phyloP scores from a whole-genome alignment of 1,284 basidiomycete genomes.

The Naganishia liquefaciens region DNA sequence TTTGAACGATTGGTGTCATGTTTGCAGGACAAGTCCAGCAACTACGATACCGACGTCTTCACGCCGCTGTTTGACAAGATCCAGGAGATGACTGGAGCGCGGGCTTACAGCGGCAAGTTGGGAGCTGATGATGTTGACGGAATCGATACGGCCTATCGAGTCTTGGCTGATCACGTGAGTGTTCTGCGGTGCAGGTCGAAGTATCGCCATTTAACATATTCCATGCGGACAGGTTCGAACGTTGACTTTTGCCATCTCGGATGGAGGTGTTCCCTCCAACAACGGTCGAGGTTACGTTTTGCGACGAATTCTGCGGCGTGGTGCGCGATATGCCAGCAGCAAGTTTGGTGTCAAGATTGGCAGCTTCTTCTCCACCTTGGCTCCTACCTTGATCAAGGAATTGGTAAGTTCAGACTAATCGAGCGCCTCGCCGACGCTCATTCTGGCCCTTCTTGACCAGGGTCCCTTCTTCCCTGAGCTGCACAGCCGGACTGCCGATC shows the following conservation, averaged over 20 bases:
- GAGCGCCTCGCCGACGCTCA: not conserved
- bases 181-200: not conserved
- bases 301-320: constrained; percentile 84
- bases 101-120: constrained; percentile 85
- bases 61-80: constrained; percentile 84
- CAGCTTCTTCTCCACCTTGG: constrained; percentile 88
- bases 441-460: constrained; percentile 54
- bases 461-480: constrained; percentile 92
- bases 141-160: constrained; percentile 95
- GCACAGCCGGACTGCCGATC: constrained; percentile 74
- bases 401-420: constrained; percentile 63
- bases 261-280: constrained; percentile 94
- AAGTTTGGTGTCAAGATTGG: constrained; percentile 94
- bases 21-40: constrained; percentile 85
- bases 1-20: constrained; percentile 96
- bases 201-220: not conserved
- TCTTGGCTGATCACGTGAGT: constrained; percentile 84
- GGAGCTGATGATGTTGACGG: constrained; percentile 91
- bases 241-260: constrained; percentile 90
- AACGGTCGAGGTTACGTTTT: constrained; percentile 95
- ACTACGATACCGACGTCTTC: constrained; percentile 98
- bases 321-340: constrained; percentile 91
- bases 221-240: constrained; percentile 63
- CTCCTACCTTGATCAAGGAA: constrained; percentile 80
- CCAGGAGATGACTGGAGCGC: constrained; percentile 83